Base-by-base conservation (phyloP, 805 yeast genomes). In the Wickerhamomyces kurtzmanii region DNA sequence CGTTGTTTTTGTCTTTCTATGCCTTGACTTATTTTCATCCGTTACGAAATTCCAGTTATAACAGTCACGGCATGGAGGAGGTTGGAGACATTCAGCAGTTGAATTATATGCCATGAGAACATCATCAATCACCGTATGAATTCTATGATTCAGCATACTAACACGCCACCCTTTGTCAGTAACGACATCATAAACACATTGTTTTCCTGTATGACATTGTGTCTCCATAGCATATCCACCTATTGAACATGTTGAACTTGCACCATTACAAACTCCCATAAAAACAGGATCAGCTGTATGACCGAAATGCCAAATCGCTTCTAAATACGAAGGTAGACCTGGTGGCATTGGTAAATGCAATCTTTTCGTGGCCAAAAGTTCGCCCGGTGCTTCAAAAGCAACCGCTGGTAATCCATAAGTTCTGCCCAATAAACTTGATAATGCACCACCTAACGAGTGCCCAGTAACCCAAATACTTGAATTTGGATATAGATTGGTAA, bases 141-240 rank as follows among this genome's bases (percentile, higher is more conserved):
- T 84, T 24, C 96, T 64, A 53, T 91, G 98, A 52, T 89, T 85
- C 37, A 82, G 62, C 52, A 91, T 57, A 42, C 79, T 85, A 11
- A 87, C 87, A 45, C 74, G 78, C 96, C 96, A 89, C 3, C 96
- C 96, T 38, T 68, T 59, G 41, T 91, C 97, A 4, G 68, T 66
- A 9, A 87, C 95, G 8, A 80, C 87, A 45, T 91, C 97, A 55
- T 89, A 91, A 17, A 78, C 66, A 51, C 97, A 91, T 30, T 73
- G 72, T 49, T 68, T 68, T 1, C 97, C 98, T 0, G 94, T 70
- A 51, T 91, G 98, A 49, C 98, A 91, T 25, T 77, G 78, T 0
- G 96, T 78, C 46, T 91, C 98, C 95, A 91, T 78, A 8, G 97
- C 98, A 52, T 85, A 91, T 0, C 98, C 98, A 1, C 83, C 96